Conservation (phyloP, 169 alveolate genomes). For the Cryptosporidium tyzzeri region DNA sequence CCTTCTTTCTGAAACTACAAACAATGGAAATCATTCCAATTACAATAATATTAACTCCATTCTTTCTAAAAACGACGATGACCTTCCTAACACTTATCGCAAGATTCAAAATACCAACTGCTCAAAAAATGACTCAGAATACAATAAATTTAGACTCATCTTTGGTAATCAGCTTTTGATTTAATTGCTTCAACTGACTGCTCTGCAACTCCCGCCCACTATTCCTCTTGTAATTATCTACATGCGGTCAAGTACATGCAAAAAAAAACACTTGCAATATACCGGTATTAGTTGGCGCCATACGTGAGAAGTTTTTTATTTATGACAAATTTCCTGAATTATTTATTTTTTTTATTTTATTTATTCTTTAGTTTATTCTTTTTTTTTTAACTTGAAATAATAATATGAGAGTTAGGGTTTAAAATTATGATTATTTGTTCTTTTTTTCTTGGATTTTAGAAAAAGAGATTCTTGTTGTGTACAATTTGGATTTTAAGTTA, state of each 20-base stretch:
- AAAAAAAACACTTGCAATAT: constrained; percentile 16
- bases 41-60: not conserved
- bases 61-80: not conserved
- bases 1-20: not conserved
- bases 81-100: not conserved
- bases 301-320: not conserved
- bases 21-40: not conserved
- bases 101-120: not conserved
- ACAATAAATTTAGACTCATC: constrained; percentile 38
- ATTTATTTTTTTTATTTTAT: not conserved
- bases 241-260: not conserved
- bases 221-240: not conserved
- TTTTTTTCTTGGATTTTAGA: too few relatives aligned
- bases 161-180: constrained; percentile 52
- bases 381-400: not conserved
- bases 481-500: not conserved
- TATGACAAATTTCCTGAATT: not conserved
- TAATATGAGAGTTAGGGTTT: not conserved
- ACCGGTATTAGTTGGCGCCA: constrained; percentile 21
- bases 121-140: constrained; percentile 56
- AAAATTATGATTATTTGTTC: not conserved
- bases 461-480: not conserved
- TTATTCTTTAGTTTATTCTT: not conserved
- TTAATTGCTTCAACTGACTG: not conserved
- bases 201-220: not conserved